Base-by-base conservation (phyloP, 2,329 filamentous ascomycete genomes). In the Pseudopithomyces chartarum region DNA sequence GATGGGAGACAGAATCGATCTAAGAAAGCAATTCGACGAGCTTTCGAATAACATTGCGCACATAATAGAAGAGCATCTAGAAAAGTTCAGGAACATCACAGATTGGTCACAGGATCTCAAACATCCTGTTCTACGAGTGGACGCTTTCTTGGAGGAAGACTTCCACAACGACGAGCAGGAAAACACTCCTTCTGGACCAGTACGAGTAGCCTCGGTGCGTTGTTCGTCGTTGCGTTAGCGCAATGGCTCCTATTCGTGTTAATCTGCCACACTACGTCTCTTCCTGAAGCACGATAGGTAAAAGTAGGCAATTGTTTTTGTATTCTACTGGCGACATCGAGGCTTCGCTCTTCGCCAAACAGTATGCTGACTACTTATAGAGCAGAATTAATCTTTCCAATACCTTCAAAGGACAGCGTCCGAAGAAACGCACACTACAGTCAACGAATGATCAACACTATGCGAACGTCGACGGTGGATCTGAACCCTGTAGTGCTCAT, bases 141-240 rank as follows among this genome's bases (percentile, higher is more conserved):
- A 73, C 44, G 69, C 71, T 23, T 73, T 72, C 38, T 55, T 73
- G 11, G 69, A 73, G 48, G 69, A 73, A 55, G 64, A 60, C 46
- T 33, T 54, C 55, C 19, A 11, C 19, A 32, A 48, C 19, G 32
- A 48, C 6, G 23, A 58, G 51, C 13, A 48, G 38, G 11, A 63
- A 52, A 48, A 38, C 33, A 32, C 42, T 46, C n/a, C 56, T 43
- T 47, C 49, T 49, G 63, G 58, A 38, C 67, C 70, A 17, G 62
- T 68, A 36, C 63, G 56, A 39, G 58, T 73, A 34, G 67, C 67
- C 33, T 72, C 70, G 59, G 69, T 71, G 59, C 38, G 69, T 65
- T 23, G 29, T 20, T 17, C 17, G 15, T 8, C 2, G 11, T 2
- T 42, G 7, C 42, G 29, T 6, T 15, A 29, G 15, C 22, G 3